A percentile compares a stretch with the other conserved stretches of the same genome.
phyloP scores from a whole-genome alignment of 352 stramenopile species.

The Phytopythium montanum region DNA sequence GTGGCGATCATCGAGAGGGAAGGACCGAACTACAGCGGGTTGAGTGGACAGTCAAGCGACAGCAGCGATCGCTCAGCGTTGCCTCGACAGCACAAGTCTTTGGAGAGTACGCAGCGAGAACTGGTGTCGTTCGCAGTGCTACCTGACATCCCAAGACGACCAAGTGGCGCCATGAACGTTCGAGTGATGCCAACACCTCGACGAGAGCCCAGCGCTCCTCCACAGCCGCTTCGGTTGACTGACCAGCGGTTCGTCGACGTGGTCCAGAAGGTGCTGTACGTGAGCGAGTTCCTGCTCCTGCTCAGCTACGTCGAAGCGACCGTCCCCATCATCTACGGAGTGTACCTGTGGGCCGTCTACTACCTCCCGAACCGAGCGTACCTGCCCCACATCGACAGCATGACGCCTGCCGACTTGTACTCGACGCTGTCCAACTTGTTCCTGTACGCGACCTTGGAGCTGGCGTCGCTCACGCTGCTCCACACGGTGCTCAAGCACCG shows the following conservation, averaged over 20 bases:
- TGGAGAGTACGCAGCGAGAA: neutral
- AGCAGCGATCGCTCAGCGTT: neutral
- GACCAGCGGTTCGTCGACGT: neutral
- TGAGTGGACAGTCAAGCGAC: neutral
- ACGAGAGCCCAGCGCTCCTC: neutral
- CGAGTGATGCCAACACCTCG: neutral
- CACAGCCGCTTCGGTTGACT: neutral
- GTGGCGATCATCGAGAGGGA: neutral
- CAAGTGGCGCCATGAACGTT: neutral
- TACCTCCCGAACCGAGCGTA: conserved; percentile 25
- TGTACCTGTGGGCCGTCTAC: conserved; percentile 25
- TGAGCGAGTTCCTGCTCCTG: conserved; percentile 37
- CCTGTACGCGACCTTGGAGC: conserved; percentile 25
- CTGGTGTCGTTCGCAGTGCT: neutral
- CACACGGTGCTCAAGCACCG: conserved; percentile 10
- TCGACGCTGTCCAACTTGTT: conserved; percentile 17
- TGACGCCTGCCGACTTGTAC: conserved; percentile 9
- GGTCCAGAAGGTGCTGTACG: conserved; percentile 25
- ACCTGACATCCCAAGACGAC: neutral
- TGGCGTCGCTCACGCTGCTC: conserved; percentile 26
- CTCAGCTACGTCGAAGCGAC: conserved; percentile 37
- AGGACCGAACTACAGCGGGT: neutral
- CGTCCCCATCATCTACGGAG: conserved; percentile 29
- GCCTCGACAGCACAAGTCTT: neutral
- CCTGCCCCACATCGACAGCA: conserved; percentile 14